These are phyloP conservation scores for Lactarius quietus DNA, from an alignment of 768 basidiomycete genomes.

Conservation along the genomic window DNA sequence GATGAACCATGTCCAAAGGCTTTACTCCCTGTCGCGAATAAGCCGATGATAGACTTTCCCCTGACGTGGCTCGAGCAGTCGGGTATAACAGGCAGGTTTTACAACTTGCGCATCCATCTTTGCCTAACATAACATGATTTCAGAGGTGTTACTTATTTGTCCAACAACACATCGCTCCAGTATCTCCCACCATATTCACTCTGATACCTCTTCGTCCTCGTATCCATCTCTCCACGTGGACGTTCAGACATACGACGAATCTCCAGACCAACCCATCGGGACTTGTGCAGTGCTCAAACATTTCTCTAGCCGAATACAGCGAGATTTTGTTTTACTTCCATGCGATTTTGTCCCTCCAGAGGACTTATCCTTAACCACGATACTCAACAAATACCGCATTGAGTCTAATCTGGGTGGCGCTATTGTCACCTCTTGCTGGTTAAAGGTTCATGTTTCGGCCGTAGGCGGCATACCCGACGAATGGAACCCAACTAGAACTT, in stretches of 20 bases:
- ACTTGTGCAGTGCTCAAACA: slow-evolving; percentile 75
- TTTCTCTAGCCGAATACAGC: slow-evolving; percentile 69
- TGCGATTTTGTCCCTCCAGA: slow-evolving; percentile 88
- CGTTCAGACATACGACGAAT: slow-evolving; percentile 76
- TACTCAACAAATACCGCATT: slow-evolving; percentile 81
- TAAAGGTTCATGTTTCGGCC: slow-evolving; percentile 46
- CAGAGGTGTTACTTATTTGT: slow-evolving; percentile 86
- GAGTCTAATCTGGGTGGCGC: slow-evolving; percentile 61
- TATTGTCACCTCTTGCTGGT: slow-evolving; percentile 68
- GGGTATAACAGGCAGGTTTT: slow-evolving; percentile 67
- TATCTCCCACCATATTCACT: slow-evolving; percentile 83
- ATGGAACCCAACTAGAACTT: slow-evolving; percentile 50
- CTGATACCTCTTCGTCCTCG: slow-evolving; percentile 57
- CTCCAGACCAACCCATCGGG: slow-evolving; percentile 58
- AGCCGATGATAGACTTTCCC: slow-evolving; percentile 79
- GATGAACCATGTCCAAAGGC: slow-evolving; percentile 85
- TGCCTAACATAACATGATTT: slow-evolving; percentile 6
- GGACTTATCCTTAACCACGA: slow-evolving; percentile 57
- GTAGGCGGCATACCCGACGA: slow-evolving; percentile 59
- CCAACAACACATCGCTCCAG: slow-evolving; percentile 70
- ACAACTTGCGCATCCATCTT: slow-evolving; percentile 19
- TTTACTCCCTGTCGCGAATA: slow-evolving; percentile 82
- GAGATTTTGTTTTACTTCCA: slow-evolving; percentile 86
- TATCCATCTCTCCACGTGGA: slow-evolving; percentile 68
- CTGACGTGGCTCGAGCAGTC: slow-evolving; percentile 86